Conservation (phyloP, 768 basidiomycete genomes). For the Termitomyces sp. region DNA sequence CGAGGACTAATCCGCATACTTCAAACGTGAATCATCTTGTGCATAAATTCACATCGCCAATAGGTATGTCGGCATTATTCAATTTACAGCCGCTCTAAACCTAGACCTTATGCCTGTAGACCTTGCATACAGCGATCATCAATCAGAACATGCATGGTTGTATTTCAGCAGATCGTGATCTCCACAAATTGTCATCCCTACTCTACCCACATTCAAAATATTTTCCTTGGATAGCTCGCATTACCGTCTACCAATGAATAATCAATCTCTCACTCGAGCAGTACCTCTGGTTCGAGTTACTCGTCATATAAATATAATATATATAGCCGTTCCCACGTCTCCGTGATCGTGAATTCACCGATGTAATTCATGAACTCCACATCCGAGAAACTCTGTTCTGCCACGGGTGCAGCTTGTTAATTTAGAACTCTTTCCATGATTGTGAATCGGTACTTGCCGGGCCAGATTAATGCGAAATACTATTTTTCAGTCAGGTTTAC, state of each 20-base stretch:
- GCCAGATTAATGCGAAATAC: too few relatives aligned
- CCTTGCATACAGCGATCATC: conserved; percentile 17
- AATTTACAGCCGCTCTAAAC: not conserved
- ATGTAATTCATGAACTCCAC: too few relatives aligned
- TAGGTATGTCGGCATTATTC: conserved; percentile 39
- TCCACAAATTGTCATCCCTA: not conserved
- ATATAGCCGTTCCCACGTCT: not conserved
- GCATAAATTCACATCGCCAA: conserved; percentile 63
- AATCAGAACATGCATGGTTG: conserved; percentile 19
- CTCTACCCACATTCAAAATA: not conserved
- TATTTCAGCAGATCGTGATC: conserved; percentile 26
- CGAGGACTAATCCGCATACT: conserved; percentile 29
- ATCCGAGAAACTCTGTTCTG: too few relatives aligned
- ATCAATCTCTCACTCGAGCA: not conserved
- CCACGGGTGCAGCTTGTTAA: not conserved
- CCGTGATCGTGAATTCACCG: not conserved
- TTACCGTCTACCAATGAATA: not conserved
- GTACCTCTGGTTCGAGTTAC: not conserved
- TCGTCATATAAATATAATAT: not conserved
- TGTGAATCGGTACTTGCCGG: too few relatives aligned
- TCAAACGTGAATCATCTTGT: conserved; percentile 46
- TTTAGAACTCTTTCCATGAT: too few relatives aligned
- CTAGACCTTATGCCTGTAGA: conserved; percentile 11
- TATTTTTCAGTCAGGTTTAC: too few relatives aligned
- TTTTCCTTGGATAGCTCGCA: not conserved